Evolutionary conservation across 164 flowering plant genomes (phyloP).

Genomic region (Tetrastigma voinierianum): DNA sequence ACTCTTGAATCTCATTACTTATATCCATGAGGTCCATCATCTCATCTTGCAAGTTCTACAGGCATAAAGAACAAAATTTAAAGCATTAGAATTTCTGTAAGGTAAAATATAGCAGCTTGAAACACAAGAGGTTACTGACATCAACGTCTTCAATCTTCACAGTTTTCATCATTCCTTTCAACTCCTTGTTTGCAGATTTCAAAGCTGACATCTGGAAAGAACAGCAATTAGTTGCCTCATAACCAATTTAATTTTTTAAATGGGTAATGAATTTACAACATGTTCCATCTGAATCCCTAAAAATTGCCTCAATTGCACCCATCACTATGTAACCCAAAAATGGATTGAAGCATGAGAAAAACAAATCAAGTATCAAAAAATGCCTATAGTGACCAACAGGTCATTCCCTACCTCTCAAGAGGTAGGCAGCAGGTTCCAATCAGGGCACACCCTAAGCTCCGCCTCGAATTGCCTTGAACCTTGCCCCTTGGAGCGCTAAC

Average conservation of each 20-base stretch:
- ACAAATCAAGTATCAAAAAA: constrained; percentile 6
- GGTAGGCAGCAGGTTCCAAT: constrained; percentile 55
- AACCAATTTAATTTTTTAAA: neutral
- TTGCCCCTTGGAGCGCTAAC: constrained; percentile 33
- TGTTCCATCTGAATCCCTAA: neutral
- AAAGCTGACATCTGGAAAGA: constrained; percentile 74
- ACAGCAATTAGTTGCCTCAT: constrained; percentile 8
- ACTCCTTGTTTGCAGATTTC: constrained; percentile 81
- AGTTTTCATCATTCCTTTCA: constrained; percentile 89
- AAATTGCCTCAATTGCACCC: constrained; percentile 10
- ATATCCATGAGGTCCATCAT: constrained; percentile 99
- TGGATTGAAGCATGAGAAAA: neutral
- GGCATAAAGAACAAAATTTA: neutral
- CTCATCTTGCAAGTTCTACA: constrained; percentile 96
- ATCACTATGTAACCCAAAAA: neutral
- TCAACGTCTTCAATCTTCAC: constrained; percentile 89
- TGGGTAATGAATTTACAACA: neutral
- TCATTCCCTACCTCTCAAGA: constrained; percentile 46
- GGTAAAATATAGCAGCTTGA: neutral
- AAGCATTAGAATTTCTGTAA: constrained; percentile 2
- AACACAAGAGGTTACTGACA: constrained; percentile 42
- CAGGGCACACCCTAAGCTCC: constrained; percentile 32
- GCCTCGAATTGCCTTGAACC: constrained; percentile 33
- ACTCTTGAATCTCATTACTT: constrained; percentile 91
- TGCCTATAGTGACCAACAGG: constrained; percentile 16